Conservation (phyloP, 2,329 filamentous ascomycete species). For the Kalaharituber pfeilii region DNA sequence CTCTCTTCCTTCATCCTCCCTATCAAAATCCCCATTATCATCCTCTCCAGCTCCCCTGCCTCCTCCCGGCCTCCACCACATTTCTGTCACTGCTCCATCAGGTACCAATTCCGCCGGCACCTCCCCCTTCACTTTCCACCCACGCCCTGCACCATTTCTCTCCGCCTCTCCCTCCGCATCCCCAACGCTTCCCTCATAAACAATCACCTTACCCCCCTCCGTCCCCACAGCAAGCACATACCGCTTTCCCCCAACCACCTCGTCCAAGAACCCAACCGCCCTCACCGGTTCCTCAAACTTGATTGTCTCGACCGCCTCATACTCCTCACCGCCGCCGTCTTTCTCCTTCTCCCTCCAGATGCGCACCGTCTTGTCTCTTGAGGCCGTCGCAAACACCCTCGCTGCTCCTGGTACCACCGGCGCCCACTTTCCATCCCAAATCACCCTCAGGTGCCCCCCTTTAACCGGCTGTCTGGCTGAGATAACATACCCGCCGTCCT, state of each 20-base stretch:
- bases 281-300: constrained; percentile 46
- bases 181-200: constrained; percentile 28
- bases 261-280: constrained; percentile 48
- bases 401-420: constrained; percentile 29
- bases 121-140: constrained; percentile 24
- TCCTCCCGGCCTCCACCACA: constrained; percentile 19
- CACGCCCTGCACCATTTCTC: constrained; percentile 23
- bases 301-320: constrained; percentile 33
- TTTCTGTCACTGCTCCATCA: constrained; percentile 41
- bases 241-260: constrained; percentile 20
- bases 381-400: constrained; percentile 63
- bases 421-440: constrained; percentile 74
- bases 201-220: constrained; percentile 31
- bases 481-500: constrained; percentile 17
- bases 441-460: constrained; percentile 75
- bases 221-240: constrained; percentile 32
- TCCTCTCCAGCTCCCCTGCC: too few relatives aligned
- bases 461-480: constrained; percentile 31
- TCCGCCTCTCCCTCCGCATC: constrained; percentile 20
- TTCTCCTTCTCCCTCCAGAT: constrained; percentile 39
- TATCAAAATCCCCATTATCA: constrained; percentile 6
- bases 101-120: constrained; percentile 26
- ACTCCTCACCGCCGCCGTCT: constrained; percentile 32
- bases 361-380: constrained; percentile 71
- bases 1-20: too few relatives aligned